Base-by-base conservation (phyloP, 2,329 filamentous ascomycete genomes). In the Podosphaera aphanis region DNA sequence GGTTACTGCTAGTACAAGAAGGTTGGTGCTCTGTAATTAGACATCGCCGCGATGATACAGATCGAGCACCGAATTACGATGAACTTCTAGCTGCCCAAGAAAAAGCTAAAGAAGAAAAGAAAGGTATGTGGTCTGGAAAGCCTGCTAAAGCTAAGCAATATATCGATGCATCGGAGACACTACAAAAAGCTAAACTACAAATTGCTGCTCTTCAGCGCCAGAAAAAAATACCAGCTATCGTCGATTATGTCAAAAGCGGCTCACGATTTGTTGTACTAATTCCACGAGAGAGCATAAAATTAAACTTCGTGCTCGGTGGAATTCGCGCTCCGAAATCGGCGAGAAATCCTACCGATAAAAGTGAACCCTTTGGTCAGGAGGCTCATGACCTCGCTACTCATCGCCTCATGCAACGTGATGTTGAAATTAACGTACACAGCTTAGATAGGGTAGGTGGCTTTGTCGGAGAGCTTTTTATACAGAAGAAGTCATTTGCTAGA, bases 231-330 rank as follows among this genome's bases (percentile, higher is more conserved):
- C 85, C 90, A 6, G 90, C 82, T 10, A 71, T 98, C 54, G 85
- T 98, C 37, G 90, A 98, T 62, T 98, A 92, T 61, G 90, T 93
- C 67, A 94, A 95, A 65, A 83, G 85, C n/a, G 90, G 83, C 25
- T 93, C 86, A 36, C 76, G 90, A 53, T 98, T 95, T 63, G 93
- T 84, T 21, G 70, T 98, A 31, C 68, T 98, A 8, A 76, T 98
- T 43, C 88, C 90, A 41, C 79, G 86, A 31, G 90, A 98, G 60
- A 85, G 84, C 56, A 78, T 88, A 58, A 95, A 94, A 67, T 69
- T 98, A 49, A 98, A 88, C 1, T 79, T 98, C 59, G 86, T 98
- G 3, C 74, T 98, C 42, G 88, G 83, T 45, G 88, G 90, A 42
- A 90, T 98, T 53, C 83, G 85, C 49, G 84, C 84, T 13, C 90